phyloP scores from a whole-genome alignment of 2,329 filamentous ascomycete genomes.

The Canariomyces notabilis region DNA sequence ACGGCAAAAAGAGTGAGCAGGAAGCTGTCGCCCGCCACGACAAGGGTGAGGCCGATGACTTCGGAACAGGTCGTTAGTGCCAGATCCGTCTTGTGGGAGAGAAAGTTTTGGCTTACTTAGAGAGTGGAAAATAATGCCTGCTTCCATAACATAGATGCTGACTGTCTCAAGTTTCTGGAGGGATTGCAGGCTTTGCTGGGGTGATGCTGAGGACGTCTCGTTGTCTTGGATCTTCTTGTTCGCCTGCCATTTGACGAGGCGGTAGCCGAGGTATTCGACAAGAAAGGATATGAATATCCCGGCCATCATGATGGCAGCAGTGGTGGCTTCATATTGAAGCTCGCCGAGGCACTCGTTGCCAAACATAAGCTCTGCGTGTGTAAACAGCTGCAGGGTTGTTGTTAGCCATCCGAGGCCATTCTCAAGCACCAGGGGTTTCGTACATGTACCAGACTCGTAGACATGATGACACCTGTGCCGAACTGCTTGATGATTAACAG shows the following conservation, averaged over 20 bases:
- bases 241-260: slow-evolving; percentile 40
- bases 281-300: slow-evolving; percentile 67
- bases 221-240: slow-evolving; percentile 5
- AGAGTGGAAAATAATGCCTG: slow-evolving; percentile 69
- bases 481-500: slow-evolving; percentile 59
- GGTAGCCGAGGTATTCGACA: slow-evolving; percentile 61
- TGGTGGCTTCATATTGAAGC: slow-evolving; percentile 61
- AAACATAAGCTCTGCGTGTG: slow-evolving; percentile 68
- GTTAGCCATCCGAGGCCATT: background rate
- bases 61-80: background rate
- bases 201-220: background rate
- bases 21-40: slow-evolving; percentile 50
- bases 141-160: slow-evolving; percentile 63
- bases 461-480: slow-evolving; percentile 65
- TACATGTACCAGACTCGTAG: slow-evolving; percentile 65
- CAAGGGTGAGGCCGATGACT: slow-evolving; percentile 62
- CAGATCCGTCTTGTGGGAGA: no score
- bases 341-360: slow-evolving; percentile 60
- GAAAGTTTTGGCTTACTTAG: slow-evolving; percentile 43
- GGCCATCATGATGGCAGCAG: slow-evolving; percentile 65
- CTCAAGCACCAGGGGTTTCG: slow-evolving; percentile 32
- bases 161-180: slow-evolving; percentile 40
- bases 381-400: slow-evolving; percentile 44
- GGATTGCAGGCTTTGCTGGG: slow-evolving; percentile 1
- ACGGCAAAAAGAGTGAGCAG: slow-evolving; percentile 56